Evolutionary conservation across 2,329 filamentous ascomycete species (phyloP).

Genomic region (Bipolaris sorokiniana): DNA sequence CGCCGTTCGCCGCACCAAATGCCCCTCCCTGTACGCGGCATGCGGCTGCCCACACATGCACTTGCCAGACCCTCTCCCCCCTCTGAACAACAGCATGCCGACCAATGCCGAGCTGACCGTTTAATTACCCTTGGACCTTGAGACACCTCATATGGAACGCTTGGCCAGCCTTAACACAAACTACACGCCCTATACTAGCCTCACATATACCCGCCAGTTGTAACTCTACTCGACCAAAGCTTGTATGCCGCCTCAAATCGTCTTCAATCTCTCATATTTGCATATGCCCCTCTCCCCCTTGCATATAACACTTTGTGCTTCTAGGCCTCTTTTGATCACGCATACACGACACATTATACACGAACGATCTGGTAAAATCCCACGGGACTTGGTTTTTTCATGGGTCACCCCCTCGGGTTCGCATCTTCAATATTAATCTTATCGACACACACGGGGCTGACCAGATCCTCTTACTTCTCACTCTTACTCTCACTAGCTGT

Average conservation of each 20-base stretch:
- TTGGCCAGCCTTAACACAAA: slow-evolving; percentile 17
- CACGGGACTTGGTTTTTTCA: slow-evolving; percentile 7
- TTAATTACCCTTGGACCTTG: slow-evolving; percentile 23
- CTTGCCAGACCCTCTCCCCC: slow-evolving; percentile 8
- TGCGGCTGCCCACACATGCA: slow-evolving; percentile 18
- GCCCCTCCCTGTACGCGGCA: slow-evolving; percentile 2
- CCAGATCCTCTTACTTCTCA: too few species aligned
- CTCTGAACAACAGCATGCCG: slow-evolving; percentile 5
- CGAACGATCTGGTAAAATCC: slow-evolving; percentile 20
- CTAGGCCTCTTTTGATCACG: neutral
- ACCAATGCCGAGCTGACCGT: slow-evolving; percentile 18
- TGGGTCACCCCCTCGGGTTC: slow-evolving; percentile 2
- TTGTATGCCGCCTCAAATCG: slow-evolving; percentile 1
- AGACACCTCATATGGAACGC: slow-evolving; percentile 22
- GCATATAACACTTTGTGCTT: slow-evolving; percentile 26
- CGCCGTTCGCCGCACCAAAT: slow-evolving; percentile 9
- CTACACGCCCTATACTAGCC: slow-evolving; percentile 29
- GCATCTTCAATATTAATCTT: neutral
- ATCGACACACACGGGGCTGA: too few species aligned
- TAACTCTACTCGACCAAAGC: slow-evolving; percentile 23
- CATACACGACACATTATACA: neutral
- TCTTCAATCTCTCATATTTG: slow-evolving; percentile 7
- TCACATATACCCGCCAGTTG: slow-evolving; percentile 37
- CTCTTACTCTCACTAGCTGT: neutral
- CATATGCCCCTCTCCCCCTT: slow-evolving; percentile 5